Base-by-base conservation (phyloP, 257 asterid species). In the Ligustrum vulgare region DNA sequence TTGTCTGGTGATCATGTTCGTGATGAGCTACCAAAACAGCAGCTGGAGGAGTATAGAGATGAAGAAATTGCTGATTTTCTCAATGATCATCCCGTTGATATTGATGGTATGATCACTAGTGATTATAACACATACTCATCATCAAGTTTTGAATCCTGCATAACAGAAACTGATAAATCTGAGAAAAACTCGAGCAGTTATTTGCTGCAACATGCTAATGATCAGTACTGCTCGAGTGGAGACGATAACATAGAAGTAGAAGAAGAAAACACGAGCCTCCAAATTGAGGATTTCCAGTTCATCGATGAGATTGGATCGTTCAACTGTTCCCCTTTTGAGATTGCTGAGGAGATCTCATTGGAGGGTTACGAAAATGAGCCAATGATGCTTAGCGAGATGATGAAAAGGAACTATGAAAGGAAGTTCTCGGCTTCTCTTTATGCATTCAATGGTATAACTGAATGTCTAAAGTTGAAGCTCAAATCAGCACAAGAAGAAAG, bases 401-500 rank as follows among this genome's bases (percentile, higher is more conserved):
- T 87, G 92, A 86, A 81, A 84, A 84, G 93, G 80, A 89, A 79
- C 69, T 91, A 89, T 37, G 97, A 91, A 86, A 86, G 97, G 84
- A 89, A 89, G 72, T 84, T 85, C 68, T 91, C 97, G 2, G 97
- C 97, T 34, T 86, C 93, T 8, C 79, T 91, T 10, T 91, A 91
- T 58, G 95, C 97, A 0, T 89, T 91, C 56, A 89, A 89, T 73
- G 97, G 97, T 16, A 86, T 91, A 35, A 81, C 84, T 0, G 97
- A 91, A 78, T 91, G 93, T 83, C 64, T 91, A 65, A 89, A 86
- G 56, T 72, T 91, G 87, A 86, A 85, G 75, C 88, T 84, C 32
- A 71, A 75, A 68, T 80, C 89, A 0, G 89, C 31, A 33, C 76
- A 74, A 25, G 32, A 62, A 2, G 89, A 86, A 70, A 76, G 87